phyloP scores from a whole-genome alignment of 2,329 filamentous ascomycete genomes.

The Cercospora brassicicola region DNA sequence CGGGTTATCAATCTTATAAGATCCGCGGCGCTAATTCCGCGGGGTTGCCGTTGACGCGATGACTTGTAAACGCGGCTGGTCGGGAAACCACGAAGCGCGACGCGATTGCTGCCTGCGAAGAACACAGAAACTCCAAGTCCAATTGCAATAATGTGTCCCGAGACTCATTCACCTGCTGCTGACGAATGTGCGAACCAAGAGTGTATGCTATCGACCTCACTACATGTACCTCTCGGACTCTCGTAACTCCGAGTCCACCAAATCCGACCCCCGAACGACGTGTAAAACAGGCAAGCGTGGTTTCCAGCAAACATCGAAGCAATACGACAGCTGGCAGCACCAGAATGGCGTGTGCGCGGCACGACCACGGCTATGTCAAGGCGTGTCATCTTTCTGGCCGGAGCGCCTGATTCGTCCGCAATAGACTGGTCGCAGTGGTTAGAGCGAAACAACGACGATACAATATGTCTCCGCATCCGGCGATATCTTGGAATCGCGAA shows the following conservation, averaged over 20 bases:
- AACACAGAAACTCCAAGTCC: not conserved
- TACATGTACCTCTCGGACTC: not conserved
- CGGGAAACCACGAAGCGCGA: not conserved
- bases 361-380: conserved; percentile 3
- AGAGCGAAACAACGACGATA: conserved; percentile 34
- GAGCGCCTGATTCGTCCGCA: conserved; percentile 58
- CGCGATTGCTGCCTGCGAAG: not conserved
- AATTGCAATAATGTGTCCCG: not conserved
- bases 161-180: not conserved
- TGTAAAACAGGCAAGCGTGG: not conserved
- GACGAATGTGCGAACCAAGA: not conserved
- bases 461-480: conserved; percentile 1
- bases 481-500: conserved; percentile 22
- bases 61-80: not conserved
- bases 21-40: conserved; percentile 1
- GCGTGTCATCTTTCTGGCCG: conserved; percentile 54
- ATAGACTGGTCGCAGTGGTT: conserved; percentile 63
- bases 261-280: not conserved
- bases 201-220: not conserved
- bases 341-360: conserved; percentile 3
- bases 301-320: not conserved
- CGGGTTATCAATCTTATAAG: conserved; percentile 6
- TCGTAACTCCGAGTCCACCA: conserved; percentile 6
- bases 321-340: not conserved
- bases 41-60: conserved; percentile 4